Evolutionary conservation across 306 rosid genomes (phyloP), one percentile per base, ranked within the genome.

Genomic region (Quercus ilex): DNA sequence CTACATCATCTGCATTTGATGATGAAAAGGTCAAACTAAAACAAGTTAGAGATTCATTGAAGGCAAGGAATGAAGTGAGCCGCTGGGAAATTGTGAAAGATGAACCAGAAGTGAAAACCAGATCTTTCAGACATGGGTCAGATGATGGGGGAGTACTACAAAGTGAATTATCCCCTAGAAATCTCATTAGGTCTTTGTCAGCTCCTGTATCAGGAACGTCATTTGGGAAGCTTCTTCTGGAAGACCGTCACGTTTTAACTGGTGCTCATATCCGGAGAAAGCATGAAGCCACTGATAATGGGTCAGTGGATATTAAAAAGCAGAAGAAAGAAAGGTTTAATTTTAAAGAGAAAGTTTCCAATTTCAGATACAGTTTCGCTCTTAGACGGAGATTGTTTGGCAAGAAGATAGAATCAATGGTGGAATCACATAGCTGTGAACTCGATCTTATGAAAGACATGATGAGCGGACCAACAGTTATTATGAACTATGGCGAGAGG

Each of bases 181-280:
- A 89, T 86, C 98, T 96, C 51, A 79, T 90, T 33, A 90, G 99
- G 75, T 96, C 99, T 69, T 79, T 96, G 78, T 96, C 99, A 13
- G 98, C 99, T 38, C 99, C 99, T 28, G 98, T 96, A 65, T 81
- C 98, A 38, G 97, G 99, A 80, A 93, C 98, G 35, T 91, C 99
- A 60, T 96, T 96, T 83, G 98, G 99, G 82, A 96, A 93, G 87
- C 99, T 96, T 83, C 99, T 96, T 83, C 85, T 96, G n/a, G 98
- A 93, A 89, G 98, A 96, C 77, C 91, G 97, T 69, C 98, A 89
- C 71, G 55, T 93, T 80, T 79, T 93, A 78, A 93, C 99, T 2
- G 99, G 97, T 31, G 99, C 89, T 21, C 98, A 93, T 62, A 90
- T 96, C 79, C 90, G 83, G 81, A 89, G 98, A 85, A 96, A 91